Evolutionary conservation across 805 yeast species (phyloP).

Genomic region (Hanseniaspora pseudoguilliermondii): DNA sequence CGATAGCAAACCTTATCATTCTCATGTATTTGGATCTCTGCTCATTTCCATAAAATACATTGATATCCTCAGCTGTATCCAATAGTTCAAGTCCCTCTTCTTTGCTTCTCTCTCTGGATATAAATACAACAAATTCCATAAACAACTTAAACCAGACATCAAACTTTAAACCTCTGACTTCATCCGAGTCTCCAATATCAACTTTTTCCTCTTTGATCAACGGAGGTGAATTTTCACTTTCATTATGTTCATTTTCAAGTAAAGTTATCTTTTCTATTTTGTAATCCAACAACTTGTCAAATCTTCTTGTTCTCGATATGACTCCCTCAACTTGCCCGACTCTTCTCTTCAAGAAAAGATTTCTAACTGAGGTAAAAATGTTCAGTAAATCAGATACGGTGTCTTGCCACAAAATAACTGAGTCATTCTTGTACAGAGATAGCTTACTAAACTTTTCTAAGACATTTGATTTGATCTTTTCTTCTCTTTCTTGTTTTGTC

Average conservation of each 20-base stretch:
- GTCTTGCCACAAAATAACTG: constrained; percentile 67
- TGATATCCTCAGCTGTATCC: constrained; percentile 63
- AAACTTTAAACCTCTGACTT: constrained; percentile 63
- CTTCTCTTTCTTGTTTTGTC: constrained; percentile 42
- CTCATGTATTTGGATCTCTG: constrained; percentile 46
- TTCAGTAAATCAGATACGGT: constrained; percentile 73
- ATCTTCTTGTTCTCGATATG: constrained; percentile 46
- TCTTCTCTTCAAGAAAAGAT: constrained; percentile 67
- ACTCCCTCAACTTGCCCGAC: constrained; percentile 59
- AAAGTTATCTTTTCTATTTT: constrained; percentile 55
- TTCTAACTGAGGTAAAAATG: constrained; percentile 61
- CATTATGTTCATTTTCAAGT: constrained; percentile 40
- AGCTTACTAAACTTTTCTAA: constrained; percentile 44
- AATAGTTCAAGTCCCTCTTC: constrained; percentile 58
- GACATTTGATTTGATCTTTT: constrained; percentile 44
- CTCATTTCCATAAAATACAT: constrained; percentile 61
- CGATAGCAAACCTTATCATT: constrained; percentile 55
- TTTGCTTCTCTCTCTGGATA: constrained; percentile 45
- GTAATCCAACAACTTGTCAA: constrained; percentile 57
- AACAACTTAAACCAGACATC: constrained; percentile 78
- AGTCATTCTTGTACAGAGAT: constrained; percentile 37
- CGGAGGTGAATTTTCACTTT: constrained; percentile 21
- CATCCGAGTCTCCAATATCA: constrained; percentile 37
- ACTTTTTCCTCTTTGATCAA: constrained; percentile 33
- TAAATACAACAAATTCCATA: constrained; percentile 60